Conservation (phyloP, 345 rosid genomes). For the Limnanthes douglasii region DNA sequence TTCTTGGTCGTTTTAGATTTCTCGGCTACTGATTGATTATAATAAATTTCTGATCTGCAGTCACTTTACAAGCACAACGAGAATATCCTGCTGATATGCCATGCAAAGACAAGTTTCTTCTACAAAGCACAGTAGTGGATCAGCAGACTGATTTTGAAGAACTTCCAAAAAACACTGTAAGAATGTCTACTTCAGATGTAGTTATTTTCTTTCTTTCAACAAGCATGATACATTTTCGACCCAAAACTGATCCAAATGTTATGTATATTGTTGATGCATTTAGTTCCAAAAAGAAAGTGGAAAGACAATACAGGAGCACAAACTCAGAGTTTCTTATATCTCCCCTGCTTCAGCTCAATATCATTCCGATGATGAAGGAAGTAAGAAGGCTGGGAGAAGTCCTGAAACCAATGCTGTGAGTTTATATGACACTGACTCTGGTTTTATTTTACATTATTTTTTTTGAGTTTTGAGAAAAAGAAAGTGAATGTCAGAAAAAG, state of each 20-base stretch:
- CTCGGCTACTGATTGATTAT: conserved; percentile 2
- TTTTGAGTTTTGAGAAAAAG: too few species aligned
- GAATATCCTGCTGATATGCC: conserved; percentile 51
- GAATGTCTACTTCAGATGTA: too few species aligned
- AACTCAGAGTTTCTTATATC: conserved; percentile 65
- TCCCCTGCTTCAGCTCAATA: conserved; percentile 38
- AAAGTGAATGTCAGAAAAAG: too few species aligned
- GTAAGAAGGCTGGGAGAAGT: conserved; percentile 25
- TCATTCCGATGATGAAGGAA: conserved; percentile 32
- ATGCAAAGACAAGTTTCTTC: conserved; percentile 71
- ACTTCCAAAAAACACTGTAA: conserved; percentile 49
- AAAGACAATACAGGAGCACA: conserved; percentile 55
- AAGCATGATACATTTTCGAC: too few species aligned
- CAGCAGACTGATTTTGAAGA: conserved; percentile 44
- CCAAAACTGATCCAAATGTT: too few species aligned
- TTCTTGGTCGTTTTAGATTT: neutral
- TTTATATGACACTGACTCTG: conserved; percentile 3
- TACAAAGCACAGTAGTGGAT: conserved; percentile 48
- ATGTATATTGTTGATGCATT: too few species aligned
- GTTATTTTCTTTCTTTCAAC: too few species aligned
- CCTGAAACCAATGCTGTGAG: conserved; percentile 57
- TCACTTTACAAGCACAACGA: conserved; percentile 57
- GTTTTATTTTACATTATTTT: too few species aligned
- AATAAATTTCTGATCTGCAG: conserved; percentile 20
- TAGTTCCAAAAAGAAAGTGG: conserved; percentile 77